Conservation (phyloP, 257 asterid species). For the Vinca minor region DNA sequence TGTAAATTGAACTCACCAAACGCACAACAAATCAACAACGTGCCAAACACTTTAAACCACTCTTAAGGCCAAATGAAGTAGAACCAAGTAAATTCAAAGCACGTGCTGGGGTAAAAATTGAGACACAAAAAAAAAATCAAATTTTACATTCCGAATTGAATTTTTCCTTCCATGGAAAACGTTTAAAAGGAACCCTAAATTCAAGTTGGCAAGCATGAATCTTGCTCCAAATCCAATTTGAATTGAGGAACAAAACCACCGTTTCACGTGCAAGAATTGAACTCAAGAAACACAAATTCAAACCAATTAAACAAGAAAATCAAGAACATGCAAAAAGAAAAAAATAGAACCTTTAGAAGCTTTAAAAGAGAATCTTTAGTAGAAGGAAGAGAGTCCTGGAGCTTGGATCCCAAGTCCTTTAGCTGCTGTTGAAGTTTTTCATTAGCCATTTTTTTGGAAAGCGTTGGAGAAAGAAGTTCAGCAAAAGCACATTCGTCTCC, state of each 20-base stretch:
- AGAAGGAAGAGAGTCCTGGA: slow-evolving; percentile 54
- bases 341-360: slow-evolving; percentile 54
- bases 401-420: slow-evolving; percentile 39
- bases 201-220: slow-evolving; percentile 2
- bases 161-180: neutral
- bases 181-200: slow-evolving; percentile 29
- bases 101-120: neutral
- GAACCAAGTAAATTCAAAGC: neutral
- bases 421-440: slow-evolving; percentile 68
- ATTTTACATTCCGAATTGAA: neutral
- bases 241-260: neutral
- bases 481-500: slow-evolving; percentile 5
- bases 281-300: neutral
- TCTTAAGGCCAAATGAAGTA: neutral
- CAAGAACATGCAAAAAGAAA: slow-evolving; percentile 1
- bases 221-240: slow-evolving; percentile 3
- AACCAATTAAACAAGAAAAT: slow-evolving; percentile 2
- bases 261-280: neutral
- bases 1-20: no score
- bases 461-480: neutral
- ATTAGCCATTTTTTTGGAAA: slow-evolving; percentile 37
- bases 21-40: no score
- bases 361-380: slow-evolving; percentile 71
- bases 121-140: neutral
- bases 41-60: neutral